phyloP scores from a whole-genome alignment of 2,329 filamentous ascomycete genomes.

The Dactylonectria estremocensis region DNA sequence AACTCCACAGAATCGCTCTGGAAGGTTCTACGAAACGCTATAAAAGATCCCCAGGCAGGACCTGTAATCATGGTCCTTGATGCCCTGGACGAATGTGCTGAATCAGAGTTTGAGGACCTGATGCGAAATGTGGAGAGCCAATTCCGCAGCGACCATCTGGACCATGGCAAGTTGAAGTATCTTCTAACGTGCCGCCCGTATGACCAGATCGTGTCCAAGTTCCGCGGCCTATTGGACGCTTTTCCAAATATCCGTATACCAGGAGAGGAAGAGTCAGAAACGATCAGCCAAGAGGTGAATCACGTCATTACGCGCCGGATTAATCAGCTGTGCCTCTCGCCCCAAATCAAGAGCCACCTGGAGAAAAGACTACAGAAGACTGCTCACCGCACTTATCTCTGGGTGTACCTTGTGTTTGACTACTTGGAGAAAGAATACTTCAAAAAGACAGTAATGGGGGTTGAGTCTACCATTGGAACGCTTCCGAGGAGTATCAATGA shows the following conservation, averaged over 20 bases:
- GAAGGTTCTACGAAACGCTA: conserved; percentile 50
- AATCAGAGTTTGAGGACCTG: conserved; percentile 41
- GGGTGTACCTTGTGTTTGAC: conserved; percentile 55
- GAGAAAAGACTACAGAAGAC: conserved; percentile 17
- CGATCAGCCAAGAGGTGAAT: conserved; percentile 55
- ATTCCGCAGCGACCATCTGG: conserved; percentile 2
- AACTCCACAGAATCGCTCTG: conserved; percentile 49
- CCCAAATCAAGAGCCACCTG: conserved; percentile 33
- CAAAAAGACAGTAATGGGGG: conserved; percentile 39
- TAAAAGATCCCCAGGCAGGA: conserved; percentile 18
- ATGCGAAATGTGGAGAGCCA: conserved; percentile 29
- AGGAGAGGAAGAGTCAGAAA: conserved; percentile 55
- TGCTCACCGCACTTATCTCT: conserved; percentile 56
- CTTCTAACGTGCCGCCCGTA: conserved; percentile 43
- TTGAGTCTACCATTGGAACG: conserved; percentile 36
- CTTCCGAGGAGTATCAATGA: conserved; percentile 50
- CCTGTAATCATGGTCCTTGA: conserved; percentile 56
- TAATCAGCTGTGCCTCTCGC: conserved; percentile 37
- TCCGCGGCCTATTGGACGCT: conserved; percentile 34
- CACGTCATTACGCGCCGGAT: conserved; percentile 51
- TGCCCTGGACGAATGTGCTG: conserved; percentile 56
- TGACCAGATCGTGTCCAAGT: conserved; percentile 45
- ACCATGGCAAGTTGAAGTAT: conserved; percentile 47
- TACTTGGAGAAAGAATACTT: conserved; percentile 44
- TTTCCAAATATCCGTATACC: conserved; percentile 53